Evolutionary conservation across 192 early-diverging fungal genomes (phyloP), one percentile per base, ranked within the genome.

Genomic region (Backusella luteola): DNA sequence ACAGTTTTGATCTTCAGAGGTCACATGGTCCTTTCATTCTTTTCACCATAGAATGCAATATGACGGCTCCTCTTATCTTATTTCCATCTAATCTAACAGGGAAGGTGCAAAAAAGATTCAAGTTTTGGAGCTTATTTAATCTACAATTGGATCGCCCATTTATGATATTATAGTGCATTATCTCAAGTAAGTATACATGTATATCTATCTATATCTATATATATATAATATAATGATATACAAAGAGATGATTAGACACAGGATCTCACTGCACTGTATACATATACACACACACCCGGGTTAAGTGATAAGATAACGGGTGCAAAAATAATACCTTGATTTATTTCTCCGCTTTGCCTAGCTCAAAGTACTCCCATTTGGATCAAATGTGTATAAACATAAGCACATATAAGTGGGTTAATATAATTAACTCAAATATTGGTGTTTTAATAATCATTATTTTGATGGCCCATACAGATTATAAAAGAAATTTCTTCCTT

Each of bases 251-350:
- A 29, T 23, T 63, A 63, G 56, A 63, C 56, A 63, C 56, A 63
- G 26, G 56, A 63, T 63, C 56, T 63, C 56, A 63, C 56, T 63
- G 56, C 56, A 63, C 56, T 29, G 21, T 63, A 63, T 63, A 63
- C 56, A 63, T 29, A 63, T 23, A 63, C 56, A 63, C 56, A 63
- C 56, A 63, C 56, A 63, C 56, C 56, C 56, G 56, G 56, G 56
- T 63, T 63, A 63, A 3, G 56, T 63, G 56, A 63, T 63, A 63
- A 63, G 56, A 63, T 63, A 63, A 63, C 56, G 56, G 56, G 56
- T 63, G 56, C 12, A 63, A 63, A 44, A 63, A 63, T 29, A 63
- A 63, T 29, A 63, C 56, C 21, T 63, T 29, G 21, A 29, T 63
- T 63, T 63, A 63, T 63, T 63, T 63, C 56, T 63, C 56, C 56